Conservation (phyloP, 2,329 filamentous ascomycete genomes). For the Ophiosphaerella herpotricha region DNA sequence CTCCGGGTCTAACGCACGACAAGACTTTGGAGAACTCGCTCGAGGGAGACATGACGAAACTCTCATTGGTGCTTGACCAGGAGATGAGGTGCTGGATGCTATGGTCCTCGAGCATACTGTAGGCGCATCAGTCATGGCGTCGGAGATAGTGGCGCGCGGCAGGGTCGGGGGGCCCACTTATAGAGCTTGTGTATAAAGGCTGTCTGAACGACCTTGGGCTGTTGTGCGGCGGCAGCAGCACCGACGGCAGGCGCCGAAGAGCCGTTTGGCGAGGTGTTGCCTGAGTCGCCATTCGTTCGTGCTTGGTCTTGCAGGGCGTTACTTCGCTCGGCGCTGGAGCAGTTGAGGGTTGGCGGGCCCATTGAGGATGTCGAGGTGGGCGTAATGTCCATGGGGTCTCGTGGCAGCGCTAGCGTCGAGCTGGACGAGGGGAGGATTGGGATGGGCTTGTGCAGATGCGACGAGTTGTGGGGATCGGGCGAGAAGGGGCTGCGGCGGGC, state of each 20-base stretch:
- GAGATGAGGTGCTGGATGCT: slow-evolving; percentile 94
- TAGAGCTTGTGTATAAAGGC: slow-evolving; percentile 99
- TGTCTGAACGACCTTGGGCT: slow-evolving; percentile 97
- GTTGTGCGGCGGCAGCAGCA: slow-evolving; percentile 77
- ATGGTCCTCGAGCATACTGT: slow-evolving; percentile 93
- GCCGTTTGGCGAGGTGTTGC: slow-evolving; percentile 42
- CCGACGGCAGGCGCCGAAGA: slow-evolving; percentile 53
- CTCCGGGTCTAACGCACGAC: slow-evolving; percentile 67
- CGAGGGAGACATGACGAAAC: slow-evolving; percentile 98
- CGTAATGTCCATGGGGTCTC: slow-evolving; percentile 62
- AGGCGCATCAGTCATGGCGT: slow-evolving; percentile 35
- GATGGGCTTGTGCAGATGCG: slow-evolving; percentile 56
- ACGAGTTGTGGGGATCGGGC: slow-evolving; percentile 45
- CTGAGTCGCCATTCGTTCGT: slow-evolving; percentile 33
- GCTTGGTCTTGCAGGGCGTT: slow-evolving; percentile 22
- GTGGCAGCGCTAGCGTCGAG: slow-evolving; percentile 50
- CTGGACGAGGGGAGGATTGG: slow-evolving; percentile 57
- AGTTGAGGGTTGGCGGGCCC: slow-evolving; percentile 55
- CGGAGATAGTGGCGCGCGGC: slow-evolving; percentile 6
- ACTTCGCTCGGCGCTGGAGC: slow-evolving; percentile 55
- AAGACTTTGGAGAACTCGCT: slow-evolving; percentile 98
- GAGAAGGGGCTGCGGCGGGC: slow-evolving; percentile 54
- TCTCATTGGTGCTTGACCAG: slow-evolving; percentile 91
- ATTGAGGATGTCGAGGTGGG: slow-evolving; percentile 52
- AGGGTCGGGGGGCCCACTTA: slow-evolving; percentile 66